These are phyloP conservation scores for Coemansia sp. DNA, from an alignment of 192 early-diverging fungal species.

Conservation along the genomic window DNA sequence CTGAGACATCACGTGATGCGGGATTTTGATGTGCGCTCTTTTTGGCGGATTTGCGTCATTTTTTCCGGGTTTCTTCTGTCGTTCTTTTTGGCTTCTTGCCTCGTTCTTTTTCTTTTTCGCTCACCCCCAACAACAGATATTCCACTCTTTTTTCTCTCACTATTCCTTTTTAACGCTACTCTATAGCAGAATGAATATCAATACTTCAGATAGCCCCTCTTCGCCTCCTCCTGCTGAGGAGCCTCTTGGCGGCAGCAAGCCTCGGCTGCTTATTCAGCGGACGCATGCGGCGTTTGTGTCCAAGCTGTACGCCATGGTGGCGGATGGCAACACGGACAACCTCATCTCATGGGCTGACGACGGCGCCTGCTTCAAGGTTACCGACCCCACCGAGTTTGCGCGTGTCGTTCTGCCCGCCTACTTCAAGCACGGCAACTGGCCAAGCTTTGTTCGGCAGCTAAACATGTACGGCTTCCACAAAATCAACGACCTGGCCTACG, in stretches of 20 bases:
- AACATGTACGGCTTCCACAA: slow-evolving; percentile 62
- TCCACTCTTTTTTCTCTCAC: slow-evolving; percentile 5
- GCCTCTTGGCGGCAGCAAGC: slow-evolving; percentile 5
- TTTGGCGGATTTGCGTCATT: background rate
- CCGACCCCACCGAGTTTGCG: slow-evolving; percentile 75
- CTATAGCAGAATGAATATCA: background rate
- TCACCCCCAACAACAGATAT: background rate
- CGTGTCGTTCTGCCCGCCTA: slow-evolving; percentile 71
- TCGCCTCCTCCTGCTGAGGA: background rate
- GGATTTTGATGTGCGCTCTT: slow-evolving; percentile 14
- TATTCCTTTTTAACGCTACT: slow-evolving; percentile 6
- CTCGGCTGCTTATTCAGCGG: slow-evolving; percentile 38
- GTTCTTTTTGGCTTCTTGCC: slow-evolving; percentile 7
- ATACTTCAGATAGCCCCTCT: background rate
- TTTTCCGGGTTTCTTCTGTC: background rate
- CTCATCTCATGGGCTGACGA: slow-evolving; percentile 49
- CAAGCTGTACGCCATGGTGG: slow-evolving; percentile 52
- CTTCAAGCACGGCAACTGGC: slow-evolving; percentile 90
- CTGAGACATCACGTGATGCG: slow-evolving; percentile 2
- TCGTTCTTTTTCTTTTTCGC: slow-evolving; percentile 3
- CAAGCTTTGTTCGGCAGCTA: slow-evolving; percentile 85
- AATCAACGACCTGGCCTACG: slow-evolving; percentile 48
- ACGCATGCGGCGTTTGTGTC: slow-evolving; percentile 52
- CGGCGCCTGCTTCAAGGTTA: slow-evolving; percentile 83
- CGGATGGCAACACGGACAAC: slow-evolving; percentile 23